phyloP scores from a whole-genome alignment of 208 protist species.

The Angomonas deanei region DNA sequence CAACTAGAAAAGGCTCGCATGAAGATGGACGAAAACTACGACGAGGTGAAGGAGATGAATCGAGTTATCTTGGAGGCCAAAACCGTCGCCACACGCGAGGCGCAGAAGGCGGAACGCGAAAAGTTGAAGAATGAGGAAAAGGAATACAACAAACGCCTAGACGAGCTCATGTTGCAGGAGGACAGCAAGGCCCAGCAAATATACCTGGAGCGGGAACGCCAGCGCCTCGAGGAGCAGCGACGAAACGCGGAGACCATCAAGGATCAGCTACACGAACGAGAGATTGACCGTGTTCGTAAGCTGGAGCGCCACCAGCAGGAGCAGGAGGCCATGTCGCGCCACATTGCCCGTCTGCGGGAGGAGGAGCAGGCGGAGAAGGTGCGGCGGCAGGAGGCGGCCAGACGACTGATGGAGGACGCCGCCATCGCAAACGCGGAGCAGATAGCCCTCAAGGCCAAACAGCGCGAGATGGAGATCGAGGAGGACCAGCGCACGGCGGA shows the following conservation, averaged over 20 bases:
- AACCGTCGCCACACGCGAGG: constrained; percentile 88
- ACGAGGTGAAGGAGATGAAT: constrained; percentile 93
- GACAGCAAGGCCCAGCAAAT: constrained; percentile 78
- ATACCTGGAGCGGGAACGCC: constrained; percentile 87
- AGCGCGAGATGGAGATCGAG: constrained; percentile 66
- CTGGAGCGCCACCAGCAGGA: constrained; percentile 90
- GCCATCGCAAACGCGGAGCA: constrained; percentile 92
- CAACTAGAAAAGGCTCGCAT: constrained; percentile 71
- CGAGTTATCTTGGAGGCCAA: constrained; percentile 86
- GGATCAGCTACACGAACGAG: constrained; percentile 86
- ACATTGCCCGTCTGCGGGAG: constrained; percentile 84
- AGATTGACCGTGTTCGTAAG: constrained; percentile 82
- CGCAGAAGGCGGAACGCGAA: constrained; percentile 82
- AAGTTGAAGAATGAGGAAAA: constrained; percentile 46
- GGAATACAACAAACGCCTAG: constrained; percentile 68
- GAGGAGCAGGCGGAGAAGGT: constrained; percentile 86
- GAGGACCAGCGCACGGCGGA: constrained; percentile 87
- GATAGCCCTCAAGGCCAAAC: constrained; percentile 81
- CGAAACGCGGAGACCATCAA: constrained; percentile 83
- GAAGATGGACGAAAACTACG: constrained; percentile 83
- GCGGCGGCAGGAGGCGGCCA: constrained; percentile 64
- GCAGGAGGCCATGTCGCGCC: constrained; percentile 88
- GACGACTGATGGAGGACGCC: constrained; percentile 87
- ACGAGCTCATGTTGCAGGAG: constrained; percentile 83
- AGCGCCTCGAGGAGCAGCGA: constrained; percentile 72